Conservation (phyloP, 129 eudicot species). For the Logfia minima region DNA sequence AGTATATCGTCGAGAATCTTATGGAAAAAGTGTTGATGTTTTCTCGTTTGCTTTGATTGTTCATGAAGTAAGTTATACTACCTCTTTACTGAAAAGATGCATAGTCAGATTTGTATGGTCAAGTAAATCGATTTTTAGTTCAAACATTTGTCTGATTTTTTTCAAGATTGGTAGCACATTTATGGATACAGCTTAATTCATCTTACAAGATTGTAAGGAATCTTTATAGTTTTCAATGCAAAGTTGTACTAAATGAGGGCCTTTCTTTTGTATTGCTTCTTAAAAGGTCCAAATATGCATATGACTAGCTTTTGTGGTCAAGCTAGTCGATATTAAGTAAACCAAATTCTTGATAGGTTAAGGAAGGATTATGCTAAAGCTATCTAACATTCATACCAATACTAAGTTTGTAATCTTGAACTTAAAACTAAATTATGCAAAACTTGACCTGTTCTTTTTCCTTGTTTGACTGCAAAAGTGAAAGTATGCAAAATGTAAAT, state of each 20-base stretch:
- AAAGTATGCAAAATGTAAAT: neutral
- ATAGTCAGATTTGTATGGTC: conserved; percentile 48
- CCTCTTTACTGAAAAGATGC: neutral
- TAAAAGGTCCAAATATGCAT: conserved; percentile 23
- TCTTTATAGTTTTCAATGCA: neutral
- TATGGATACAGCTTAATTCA: neutral
- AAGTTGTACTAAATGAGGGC: neutral
- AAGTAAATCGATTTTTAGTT: conserved; percentile 9
- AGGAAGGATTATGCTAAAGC: neutral
- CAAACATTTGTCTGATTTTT: neutral
- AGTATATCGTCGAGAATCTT: conserved; percentile 61
- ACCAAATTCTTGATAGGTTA: neutral
- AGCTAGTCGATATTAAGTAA: neutral
- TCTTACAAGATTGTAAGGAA: neutral
- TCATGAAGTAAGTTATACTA: conserved; percentile 49
- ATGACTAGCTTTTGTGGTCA: conserved; percentile 30
- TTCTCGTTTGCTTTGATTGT: conserved; percentile 68
- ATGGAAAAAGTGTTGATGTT: conserved; percentile 71
- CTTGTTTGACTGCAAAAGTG: neutral
- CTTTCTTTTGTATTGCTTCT: neutral
- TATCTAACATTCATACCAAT: neutral
- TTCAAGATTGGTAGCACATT: neutral
- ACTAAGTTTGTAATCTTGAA: neutral
- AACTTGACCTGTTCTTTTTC: neutral
- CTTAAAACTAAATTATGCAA: neutral